Evolutionary conservation across 2,329 filamentous ascomycete species (phyloP), one percentile per base, ranked within the genome.

Genomic region (Phialophora tarda): DNA sequence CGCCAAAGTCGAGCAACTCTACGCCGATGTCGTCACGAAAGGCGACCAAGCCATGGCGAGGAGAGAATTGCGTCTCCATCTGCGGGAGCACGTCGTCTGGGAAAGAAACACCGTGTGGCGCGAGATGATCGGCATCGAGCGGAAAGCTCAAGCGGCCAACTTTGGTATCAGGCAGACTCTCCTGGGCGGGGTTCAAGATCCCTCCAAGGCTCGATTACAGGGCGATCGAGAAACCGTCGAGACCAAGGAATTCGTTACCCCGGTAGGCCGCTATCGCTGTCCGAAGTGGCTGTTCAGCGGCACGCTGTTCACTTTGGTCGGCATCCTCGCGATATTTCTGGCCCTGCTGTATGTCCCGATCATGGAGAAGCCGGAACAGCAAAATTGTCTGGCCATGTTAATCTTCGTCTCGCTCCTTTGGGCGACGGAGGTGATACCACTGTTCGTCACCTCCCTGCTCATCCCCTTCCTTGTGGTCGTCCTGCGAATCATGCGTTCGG

Each of bases 81-180:
- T 99, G 28, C 85, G 95, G 64, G 96, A 99, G 79, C 95, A 99
- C 77, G 93, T 99, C 23, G 94, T 98, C 0, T 99, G 95, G 96
- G 96, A 99, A 78, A 87, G 95, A 64, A 99, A 99, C 76, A 99
- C 95, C 0, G 95, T 99, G 21, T 99, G 95, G 95, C 85, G 96
- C 80, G 95, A 99, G 74, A 95, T 99, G 87, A 99, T 99, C 76
- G 95, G 94, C 61, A 94, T 99, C 72, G 96, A 99, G 81, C 86
- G 95, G 24, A 93, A 96, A 76, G 92, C 92, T 0, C 94, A 98
- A 79, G 96, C 95, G 8, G 94, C 94, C 8, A 95, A 94, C 72
- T 85, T 99, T 71, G 95, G 95, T 50, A 82, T 91, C 59, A 81
- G 87, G 24, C 88, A 91, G 70, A 91, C 92, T 0, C 83, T 98